Evolutionary conservation across 1,284 basidiomycete species (phyloP), one percentile per base, ranked within the genome.

Genomic region (Moniliella sp.): DNA sequence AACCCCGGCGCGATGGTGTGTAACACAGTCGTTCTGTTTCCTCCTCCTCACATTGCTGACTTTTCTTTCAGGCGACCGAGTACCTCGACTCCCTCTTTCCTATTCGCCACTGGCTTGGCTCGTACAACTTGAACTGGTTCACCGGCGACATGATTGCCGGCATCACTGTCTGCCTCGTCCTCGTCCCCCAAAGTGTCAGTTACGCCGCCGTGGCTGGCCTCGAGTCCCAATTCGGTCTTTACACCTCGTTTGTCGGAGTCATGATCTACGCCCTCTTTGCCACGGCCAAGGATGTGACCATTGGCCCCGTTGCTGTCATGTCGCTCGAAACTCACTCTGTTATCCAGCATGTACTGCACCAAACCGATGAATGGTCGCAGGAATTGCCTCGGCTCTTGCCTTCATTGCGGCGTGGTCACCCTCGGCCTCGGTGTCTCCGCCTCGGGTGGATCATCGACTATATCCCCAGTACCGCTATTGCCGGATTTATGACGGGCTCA

Each of bases 391-490:
- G 4, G 73, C 74, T 0, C 61, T 93, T 13, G 78, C 88, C 0
- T 76, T 94, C 56, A 69, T 93, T 78, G 74, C 58, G 88, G 88
- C 25, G 80, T 84, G 61, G 81, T 91, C 59, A 77, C 82, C n/a
- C 71, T 94, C 25, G 79, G 70, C 21, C 75, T 97, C 27, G 88
- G 91, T 35, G 64, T 94, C n/a, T 97, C 3, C 71, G 88, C 15
- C 53, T 94, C 4, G 88, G 88, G 1, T 91, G 86, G 80, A 66
- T 97, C 28, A 76, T 94, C 39, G 88, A 94, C 60, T 88, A 94
- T 59, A 94, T 91, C 43, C 76, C 80, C 12, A 68, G 72, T 2
- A 82, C 83, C 0, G 83, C 84, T 4, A 80, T 94, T 25, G 80
- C 80, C 42, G 83, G 83, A 11, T 94, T 70, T 62, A 69, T 69